These are phyloP conservation scores for Corymbia citriodora DNA, from an alignment of 441 rosid species.

Conservation along the genomic window DNA sequence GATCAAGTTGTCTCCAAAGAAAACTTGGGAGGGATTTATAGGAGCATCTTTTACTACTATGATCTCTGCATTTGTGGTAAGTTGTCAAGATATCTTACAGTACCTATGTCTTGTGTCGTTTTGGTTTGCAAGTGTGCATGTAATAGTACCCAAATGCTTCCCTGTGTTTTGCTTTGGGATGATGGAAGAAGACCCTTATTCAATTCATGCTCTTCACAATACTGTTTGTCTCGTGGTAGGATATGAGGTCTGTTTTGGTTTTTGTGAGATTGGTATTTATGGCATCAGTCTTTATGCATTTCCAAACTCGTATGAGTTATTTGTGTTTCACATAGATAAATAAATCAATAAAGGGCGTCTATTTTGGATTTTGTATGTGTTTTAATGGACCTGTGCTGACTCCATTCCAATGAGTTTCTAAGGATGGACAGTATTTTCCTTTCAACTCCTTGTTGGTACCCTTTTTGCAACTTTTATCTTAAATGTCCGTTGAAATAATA, in stretches of 20 bases:
- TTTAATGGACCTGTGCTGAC: background rate
- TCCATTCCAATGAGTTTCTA: background rate
- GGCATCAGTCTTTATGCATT: background rate
- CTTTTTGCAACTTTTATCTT: background rate
- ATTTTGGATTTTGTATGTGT: background rate
- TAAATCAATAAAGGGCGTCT: background rate
- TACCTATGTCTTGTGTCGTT: background rate
- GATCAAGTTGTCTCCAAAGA: slow-evolving; percentile 94
- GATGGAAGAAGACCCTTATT: background rate
- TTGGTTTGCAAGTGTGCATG: background rate
- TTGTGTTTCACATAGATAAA: background rate
- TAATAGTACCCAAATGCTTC: background rate
- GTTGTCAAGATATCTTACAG: background rate
- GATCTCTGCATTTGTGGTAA: slow-evolving; percentile 76
- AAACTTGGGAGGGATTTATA: slow-evolving; percentile 95
- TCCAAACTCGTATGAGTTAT: background rate
- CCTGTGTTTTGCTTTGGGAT: background rate
- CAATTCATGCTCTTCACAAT: background rate
- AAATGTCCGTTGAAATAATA: background rate
- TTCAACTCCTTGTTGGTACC: background rate
- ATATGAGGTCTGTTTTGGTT: background rate
- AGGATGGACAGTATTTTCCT: background rate
- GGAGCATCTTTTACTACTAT: slow-evolving; percentile 85
- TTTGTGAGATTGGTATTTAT: background rate
- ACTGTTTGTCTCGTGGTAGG: background rate